A percentile compares a stretch with the other conserved stretches of the same genome.
Conservation (phyloP, 208 protist genomes). For the Acanthamoeba lenticulata region DNA sequence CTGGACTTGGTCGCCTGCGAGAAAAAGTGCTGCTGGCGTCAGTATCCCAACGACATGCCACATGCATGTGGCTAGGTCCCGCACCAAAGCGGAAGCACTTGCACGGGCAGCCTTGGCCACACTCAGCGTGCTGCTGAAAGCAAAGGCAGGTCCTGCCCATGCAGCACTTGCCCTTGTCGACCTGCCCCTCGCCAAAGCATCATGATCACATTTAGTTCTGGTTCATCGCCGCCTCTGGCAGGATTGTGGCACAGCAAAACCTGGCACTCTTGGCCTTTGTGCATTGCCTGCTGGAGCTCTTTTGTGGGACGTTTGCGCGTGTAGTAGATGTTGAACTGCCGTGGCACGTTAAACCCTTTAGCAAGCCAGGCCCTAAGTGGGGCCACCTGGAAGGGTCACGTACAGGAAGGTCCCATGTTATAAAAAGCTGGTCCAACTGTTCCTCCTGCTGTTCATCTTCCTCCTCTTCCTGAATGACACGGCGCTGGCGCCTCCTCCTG, state of each 20-base stretch:
- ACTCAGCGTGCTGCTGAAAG: not conserved
- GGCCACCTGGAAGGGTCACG: too few species aligned
- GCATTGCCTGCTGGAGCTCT: not conserved
- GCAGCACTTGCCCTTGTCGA: not conserved
- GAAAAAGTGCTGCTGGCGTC: not conserved
- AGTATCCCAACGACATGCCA: not conserved
- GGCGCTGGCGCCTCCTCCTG: too few species aligned
- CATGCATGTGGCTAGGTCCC: too few species aligned
- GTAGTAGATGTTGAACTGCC: not conserved
- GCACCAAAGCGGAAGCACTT: not conserved
- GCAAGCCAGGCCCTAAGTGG: too few species aligned
- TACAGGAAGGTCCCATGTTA: not conserved
- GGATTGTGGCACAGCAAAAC: not conserved
- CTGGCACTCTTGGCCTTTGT: not conserved
- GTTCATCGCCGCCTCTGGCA: too few species aligned
- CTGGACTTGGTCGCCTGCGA: not conserved
- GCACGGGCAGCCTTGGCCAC: not conserved
- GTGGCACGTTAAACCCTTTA: too few species aligned
- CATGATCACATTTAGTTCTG: too few species aligned
- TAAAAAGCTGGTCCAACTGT: not conserved
- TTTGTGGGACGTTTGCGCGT: not conserved
- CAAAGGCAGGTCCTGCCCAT: not conserved
- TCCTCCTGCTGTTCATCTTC: not conserved
- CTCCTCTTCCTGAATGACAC: too few species aligned
- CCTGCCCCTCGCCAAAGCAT: not conserved